Evolutionary conservation across 2,329 filamentous ascomycete genomes (phyloP), one percentile per base, ranked within the genome.

Genomic region (Colletotrichum musicola): DNA sequence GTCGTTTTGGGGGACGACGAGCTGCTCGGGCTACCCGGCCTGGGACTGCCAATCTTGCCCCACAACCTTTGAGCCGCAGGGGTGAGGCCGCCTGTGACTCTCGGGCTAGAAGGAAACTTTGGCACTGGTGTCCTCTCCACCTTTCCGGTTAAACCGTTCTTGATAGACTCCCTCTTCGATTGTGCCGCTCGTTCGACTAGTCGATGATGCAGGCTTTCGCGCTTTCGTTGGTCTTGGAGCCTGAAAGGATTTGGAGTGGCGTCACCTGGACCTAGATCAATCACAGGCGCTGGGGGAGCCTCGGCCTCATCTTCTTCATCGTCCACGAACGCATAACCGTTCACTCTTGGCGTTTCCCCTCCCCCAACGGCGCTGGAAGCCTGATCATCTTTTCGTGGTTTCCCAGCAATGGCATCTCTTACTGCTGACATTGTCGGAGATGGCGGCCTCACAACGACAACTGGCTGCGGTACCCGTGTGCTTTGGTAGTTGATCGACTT

Each of bases 271-370:
- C 89, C 86, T 7, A 92, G 81, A 62, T 90, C 81, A 74, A 92
- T 84, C 70, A 82, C 71, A n/a, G 83, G 80, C 53, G 77, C 70
- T 13, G 74, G 46, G 7, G 62, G 25, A 5, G 62, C n/a, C 7
- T 78, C 74, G 1, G 82, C 81, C 16, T 85, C 85, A 0, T 88
- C 87, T 47, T 88, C 85, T 56, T 92, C 92, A 64, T 97, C 94
- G 73, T 97, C 94, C 42, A 99, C 95, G 79, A 97, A 98, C 0
- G 94, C 89, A 78, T 98, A 99, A 1, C 96, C 96, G 71, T 97
- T 97, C 0, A 98, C 93, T 2, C 93, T 88, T 0, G 95, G 96
- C 0, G 95, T 98, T 78, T 97, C 94, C 66, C 86, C 87, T 16
- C 91, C 92, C 1, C 84, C 84, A 10, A 83, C 78, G 4, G 79